Evolutionary conservation across 768 basidiomycete genomes (phyloP), one percentile per base, ranked within the genome.

Genomic region (Tephrocybe rancida): DNA sequence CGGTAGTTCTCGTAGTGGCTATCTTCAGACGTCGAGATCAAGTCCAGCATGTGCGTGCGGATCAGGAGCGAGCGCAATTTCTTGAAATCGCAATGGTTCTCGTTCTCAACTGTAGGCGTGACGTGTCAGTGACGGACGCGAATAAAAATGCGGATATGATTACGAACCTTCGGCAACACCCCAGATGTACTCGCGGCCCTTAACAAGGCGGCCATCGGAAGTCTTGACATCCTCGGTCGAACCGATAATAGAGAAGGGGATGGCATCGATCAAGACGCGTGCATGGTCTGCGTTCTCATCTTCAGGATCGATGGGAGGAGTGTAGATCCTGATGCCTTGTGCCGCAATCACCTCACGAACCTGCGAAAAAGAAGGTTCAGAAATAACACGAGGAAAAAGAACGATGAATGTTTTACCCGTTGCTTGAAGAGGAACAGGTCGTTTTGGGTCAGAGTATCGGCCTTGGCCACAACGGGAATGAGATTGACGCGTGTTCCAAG

Each of bases 31-130:
- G 94, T 95, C 26, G 89, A 88, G 72, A 98, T 97, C 50, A 98
- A 82, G 71, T 99, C 97, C 52, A 98, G 79, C 97, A 99, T 98
- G 79, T 98, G 92, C 13, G 95, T 97, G 62, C 97, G 87, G 72
- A 98, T 96, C 42, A 98, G 81, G 37, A 98, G 80, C 10, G 94
- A 93, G 50, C 97, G 90, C 46, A 99, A 80, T 74, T 97, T 98
- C 75, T 90, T 91, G 86, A 99, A 99, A 74, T 98, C 97, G 69
- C 97, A 99, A 75, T 99, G 97, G 70, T 89, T 88, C 76, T 99
- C 97, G 69, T 99, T 98, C 75, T 99, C 97, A 56, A 99, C 96
- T 94, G 63, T 3, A 54, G 11, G 37, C 32, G 24, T 43, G 39
- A 49, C 35, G 50, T 24, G 32, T 52, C 29, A 19, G 34, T 22